These are phyloP conservation scores for Acer negundo DNA, from an alignment of 345 rosid species.

Conservation along the genomic window DNA sequence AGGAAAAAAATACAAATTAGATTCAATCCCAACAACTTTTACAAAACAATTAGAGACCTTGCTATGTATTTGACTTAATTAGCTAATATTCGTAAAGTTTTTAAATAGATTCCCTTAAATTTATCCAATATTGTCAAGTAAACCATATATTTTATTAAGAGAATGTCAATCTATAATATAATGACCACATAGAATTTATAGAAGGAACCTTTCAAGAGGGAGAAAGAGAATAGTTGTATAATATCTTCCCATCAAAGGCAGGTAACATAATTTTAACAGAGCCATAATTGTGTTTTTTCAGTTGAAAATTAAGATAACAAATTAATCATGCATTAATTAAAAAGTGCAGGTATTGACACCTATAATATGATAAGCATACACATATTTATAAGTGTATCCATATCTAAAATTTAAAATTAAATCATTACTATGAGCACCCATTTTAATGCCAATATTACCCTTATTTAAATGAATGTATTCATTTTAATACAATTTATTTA, in stretches of 20 bases:
- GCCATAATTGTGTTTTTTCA: conserved; percentile 24
- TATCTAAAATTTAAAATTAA: too few relatives aligned
- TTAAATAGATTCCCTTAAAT: background rate
- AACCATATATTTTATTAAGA: background rate
- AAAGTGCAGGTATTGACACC: too few relatives aligned
- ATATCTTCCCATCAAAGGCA: background rate
- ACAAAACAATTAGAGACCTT: background rate
- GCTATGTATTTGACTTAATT: background rate
- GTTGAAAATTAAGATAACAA: conserved; percentile 10
- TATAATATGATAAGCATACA: too few relatives aligned
- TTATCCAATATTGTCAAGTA: background rate
- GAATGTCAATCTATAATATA: background rate
- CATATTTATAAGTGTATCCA: too few relatives aligned
- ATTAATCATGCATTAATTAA: background rate
- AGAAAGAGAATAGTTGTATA: background rate
- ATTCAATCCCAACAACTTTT: background rate
- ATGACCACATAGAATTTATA: background rate
- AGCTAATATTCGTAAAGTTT: background rate
- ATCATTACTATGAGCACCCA: too few relatives aligned
- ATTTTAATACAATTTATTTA: too few relatives aligned
- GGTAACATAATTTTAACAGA: background rate
- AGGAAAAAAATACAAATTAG: background rate
- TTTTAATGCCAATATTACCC: too few relatives aligned
- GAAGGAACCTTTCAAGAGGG: too few relatives aligned
- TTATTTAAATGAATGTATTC: too few relatives aligned